Base-by-base conservation (phyloP, 352 stramenopile genomes). In the Globisporangium paddicum region DNA sequence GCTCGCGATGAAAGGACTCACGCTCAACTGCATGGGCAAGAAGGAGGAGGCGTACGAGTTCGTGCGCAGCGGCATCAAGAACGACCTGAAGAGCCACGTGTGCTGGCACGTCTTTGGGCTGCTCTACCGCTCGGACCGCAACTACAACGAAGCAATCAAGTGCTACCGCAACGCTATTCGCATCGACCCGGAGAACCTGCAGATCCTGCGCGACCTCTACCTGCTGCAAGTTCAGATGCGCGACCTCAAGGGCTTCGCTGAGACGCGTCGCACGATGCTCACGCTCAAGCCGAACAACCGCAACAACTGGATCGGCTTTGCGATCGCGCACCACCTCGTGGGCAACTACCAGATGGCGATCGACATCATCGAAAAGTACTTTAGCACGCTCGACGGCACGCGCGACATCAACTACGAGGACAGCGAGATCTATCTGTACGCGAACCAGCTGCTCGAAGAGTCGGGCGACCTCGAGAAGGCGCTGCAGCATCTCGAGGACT, bases 21-120 rank as follows among this genome's bases (percentile, higher is more conserved):
- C 95, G 47, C 72, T 98, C 32, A 98, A 98, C 75, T 97, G 77
- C 63, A 90, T 98, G 79, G 84, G 83, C 10, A 93, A 89, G 62
- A 98, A 98, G 66, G 95, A 93, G 18, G 96, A 99, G 67, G 96
- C 96, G 9, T 97, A 98, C 71, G 96, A 98, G 51, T 91, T 98
- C 48, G 95, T 98, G 23, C 98, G 98, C 72, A 86, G 79, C 50
- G 96, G 96, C 9, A 77, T 99, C 18, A 89, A 90, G 65, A 78
- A 96, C 68, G 93, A 98, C 71, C 68, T 95, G 21, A 96, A 90
- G 70, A 97, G 82, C 56, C 95, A 99, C 81, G 94, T 99, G 19
- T 99, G 96, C 80, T 99, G 97, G 97, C 96, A 99, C 76, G 96
- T 99, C 5, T 99, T 97, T 62, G 97, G 97, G 14, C 75, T 99